phyloP scores from a whole-genome alignment of 306 rosid genomes.

The Citrullus amarus region DNA sequence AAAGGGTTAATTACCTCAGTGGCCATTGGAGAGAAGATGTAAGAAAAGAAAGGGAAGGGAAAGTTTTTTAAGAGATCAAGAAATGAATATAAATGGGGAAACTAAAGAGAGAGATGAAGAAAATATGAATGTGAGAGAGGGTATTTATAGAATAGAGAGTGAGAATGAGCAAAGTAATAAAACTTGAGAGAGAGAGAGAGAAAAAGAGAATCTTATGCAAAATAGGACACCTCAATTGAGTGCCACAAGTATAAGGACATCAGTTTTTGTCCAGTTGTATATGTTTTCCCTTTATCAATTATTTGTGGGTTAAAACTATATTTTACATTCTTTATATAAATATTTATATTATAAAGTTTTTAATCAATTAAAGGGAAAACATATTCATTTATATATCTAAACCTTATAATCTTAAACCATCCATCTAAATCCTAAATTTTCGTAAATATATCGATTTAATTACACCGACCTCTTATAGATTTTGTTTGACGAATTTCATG shows the following conservation, averaged over 20 bases:
- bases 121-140: neutral
- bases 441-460: too few relatives aligned
- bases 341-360: neutral
- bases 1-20: neutral
- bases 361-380: too few relatives aligned
- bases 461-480: too few relatives aligned
- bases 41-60: neutral
- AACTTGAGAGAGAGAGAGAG: neutral
- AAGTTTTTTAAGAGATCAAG: neutral
- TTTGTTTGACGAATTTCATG: too few relatives aligned
- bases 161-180: neutral
- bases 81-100: too few relatives aligned
- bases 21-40: neutral
- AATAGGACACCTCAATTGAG: neutral
- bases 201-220: neutral
- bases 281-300: conserved; percentile 2
- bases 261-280: conserved; percentile 1
- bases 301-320: neutral
- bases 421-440: too few relatives aligned
- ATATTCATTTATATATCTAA: too few relatives aligned
- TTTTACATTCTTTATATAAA: neutral
- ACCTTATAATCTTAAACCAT: too few relatives aligned
- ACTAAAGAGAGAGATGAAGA: neutral
- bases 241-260: neutral
- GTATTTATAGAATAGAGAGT: neutral